Base-by-base conservation (phyloP, 805 yeast genomes). In the Yamadazyma paraphyllophila region DNA sequence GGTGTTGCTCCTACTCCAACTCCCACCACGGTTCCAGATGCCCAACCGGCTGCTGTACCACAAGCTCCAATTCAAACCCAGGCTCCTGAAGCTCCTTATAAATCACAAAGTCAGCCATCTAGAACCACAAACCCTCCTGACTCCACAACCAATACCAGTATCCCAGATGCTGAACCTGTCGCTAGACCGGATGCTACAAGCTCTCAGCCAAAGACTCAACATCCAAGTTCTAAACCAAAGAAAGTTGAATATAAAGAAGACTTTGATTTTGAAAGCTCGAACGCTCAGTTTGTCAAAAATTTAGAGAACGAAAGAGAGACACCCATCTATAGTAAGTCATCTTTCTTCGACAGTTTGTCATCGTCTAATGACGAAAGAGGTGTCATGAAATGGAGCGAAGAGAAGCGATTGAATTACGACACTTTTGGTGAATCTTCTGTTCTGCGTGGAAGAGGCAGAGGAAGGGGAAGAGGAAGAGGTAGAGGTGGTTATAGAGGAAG, bases 281-380 rank as follows among this genome's bases (percentile, higher is more conserved):
- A 86, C 61, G 90, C 91, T 32, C 82, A 81, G 61, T 88, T 89
- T 64, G 66, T 71, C 25, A 78, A 74, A 53, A 82, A 78, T 43
- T 71, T 64, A 24, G 67, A 61, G 31, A 58, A 56, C 20, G 65
- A 63, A 47, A 72, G 65, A 30, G 55, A 59, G 17, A 67, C 63
- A 24, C 54, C 59, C 8, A 59, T 57, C 25, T 94, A 94, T 70
- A 79, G 90, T 69, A 89, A 83, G 63, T 80, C 89, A 11, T 90
- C 97, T 1, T 92, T 94, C 65, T 92, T 92, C 59, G 98, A 94
- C 66, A 80, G 78, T 50, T 80, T 92, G 46, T 85, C 96, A 9
- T 79, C 89, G 9, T 82, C 89, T 3, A 73, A 82, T 32, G 69
- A 61, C 38, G 78, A 76, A 43, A 75, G 75, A 40, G 59, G 66